phyloP scores from a whole-genome alignment of 768 basidiomycete species.

The Harrya chromipes region DNA sequence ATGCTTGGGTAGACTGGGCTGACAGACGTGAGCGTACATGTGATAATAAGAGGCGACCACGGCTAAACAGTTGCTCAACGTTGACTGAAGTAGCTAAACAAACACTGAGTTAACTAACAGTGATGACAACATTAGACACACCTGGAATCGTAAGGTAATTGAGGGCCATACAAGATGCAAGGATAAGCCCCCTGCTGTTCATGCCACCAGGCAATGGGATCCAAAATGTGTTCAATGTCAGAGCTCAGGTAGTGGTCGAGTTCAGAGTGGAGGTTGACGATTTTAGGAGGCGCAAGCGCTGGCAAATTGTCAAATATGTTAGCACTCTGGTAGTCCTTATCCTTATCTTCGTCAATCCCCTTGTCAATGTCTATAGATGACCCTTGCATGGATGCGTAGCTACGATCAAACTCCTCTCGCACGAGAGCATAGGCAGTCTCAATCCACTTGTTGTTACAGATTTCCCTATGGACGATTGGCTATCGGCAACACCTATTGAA shows the following conservation, averaged over 20 bases:
- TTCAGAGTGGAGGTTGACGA: slow-evolving; percentile 8
- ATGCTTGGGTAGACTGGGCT: background rate
- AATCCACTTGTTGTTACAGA: too few relatives aligned
- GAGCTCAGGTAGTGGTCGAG: slow-evolving; percentile 27
- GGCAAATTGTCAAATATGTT: slow-evolving; percentile 23
- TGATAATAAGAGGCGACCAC: background rate
- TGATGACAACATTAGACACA: too few relatives aligned
- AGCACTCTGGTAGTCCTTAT: too few relatives aligned
- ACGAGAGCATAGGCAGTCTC: slow-evolving; percentile 12
- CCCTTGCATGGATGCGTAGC: background rate
- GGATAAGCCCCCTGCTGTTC: background rate
- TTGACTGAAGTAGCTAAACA: background rate
- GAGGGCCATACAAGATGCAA: background rate
- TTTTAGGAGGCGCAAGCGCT: background rate
- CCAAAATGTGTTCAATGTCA: background rate
- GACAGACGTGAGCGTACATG: background rate
- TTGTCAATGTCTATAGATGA: too few relatives aligned
- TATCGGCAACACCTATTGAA: too few relatives aligned
- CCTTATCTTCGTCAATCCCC: too few relatives aligned
- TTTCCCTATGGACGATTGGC: too few relatives aligned
- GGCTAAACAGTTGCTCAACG: background rate
- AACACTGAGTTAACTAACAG: too few relatives aligned
- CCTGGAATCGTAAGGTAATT: background rate
- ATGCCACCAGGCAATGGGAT: background rate
- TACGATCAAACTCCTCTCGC: background rate